A percentile compares a stretch with the other conserved stretches of the same genome.
phyloP scores from a whole-genome alignment of 805 yeast species.

The Diddensiella caesifluorescens region DNA sequence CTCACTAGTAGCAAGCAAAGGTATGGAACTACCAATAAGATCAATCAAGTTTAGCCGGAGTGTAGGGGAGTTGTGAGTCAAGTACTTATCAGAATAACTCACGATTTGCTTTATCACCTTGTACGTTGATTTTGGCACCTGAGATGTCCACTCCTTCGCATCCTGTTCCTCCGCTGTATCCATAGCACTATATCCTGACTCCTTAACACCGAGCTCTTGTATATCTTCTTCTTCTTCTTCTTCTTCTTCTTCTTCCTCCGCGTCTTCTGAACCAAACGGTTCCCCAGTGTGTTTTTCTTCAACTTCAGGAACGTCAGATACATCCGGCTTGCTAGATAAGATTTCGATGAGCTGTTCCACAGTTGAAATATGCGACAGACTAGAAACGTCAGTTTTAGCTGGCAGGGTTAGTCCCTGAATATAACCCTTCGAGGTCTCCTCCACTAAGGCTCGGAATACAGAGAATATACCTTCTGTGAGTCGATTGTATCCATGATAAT shows the following conservation, averaged over 20 bases:
- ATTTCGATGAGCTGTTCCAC: constrained; percentile 19
- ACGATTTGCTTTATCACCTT: constrained; percentile 53
- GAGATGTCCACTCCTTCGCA: constrained; percentile 54
- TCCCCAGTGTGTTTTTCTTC: constrained; percentile 26
- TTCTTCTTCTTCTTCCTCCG: constrained; percentile 13
- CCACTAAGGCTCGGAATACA: constrained; percentile 42
- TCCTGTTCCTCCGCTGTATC: constrained; percentile 30
- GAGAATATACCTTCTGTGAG: constrained; percentile 69
- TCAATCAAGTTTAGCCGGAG: constrained; percentile 53
- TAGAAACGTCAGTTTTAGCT: not conserved
- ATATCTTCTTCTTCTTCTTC: constrained; percentile 35
- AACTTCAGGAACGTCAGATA: constrained; percentile 36
- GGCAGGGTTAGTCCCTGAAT: constrained; percentile 15
- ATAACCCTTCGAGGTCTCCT: constrained; percentile 16
- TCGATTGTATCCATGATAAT: constrained; percentile 74
- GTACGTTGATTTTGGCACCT: constrained; percentile 59
- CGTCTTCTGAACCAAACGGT: constrained; percentile 4
- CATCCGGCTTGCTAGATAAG: constrained; percentile 22
- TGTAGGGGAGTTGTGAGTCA: constrained; percentile 60
- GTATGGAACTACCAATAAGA: constrained; percentile 42
- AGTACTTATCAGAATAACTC: constrained; percentile 60
- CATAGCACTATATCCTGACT: constrained; percentile 27
- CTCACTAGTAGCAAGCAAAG: constrained; percentile 48
- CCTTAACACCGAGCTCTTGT: not conserved
- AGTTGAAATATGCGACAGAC: constrained; percentile 2